phyloP scores from a whole-genome alignment of 352 stramenopile genomes.

The Phytophthora uliginosa region DNA sequence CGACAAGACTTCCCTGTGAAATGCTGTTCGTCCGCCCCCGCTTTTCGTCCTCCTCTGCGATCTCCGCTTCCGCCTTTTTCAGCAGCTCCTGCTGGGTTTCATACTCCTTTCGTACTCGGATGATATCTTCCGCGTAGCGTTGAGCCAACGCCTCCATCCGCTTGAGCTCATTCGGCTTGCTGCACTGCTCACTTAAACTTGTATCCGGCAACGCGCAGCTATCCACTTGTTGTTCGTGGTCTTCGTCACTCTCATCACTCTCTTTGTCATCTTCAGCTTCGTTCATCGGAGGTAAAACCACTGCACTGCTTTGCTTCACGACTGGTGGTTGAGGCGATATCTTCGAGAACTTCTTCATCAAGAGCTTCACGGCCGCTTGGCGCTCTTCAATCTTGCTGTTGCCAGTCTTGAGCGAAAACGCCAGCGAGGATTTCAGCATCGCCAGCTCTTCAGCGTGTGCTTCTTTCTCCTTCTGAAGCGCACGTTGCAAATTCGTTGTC shows the following conservation, averaged over 20 bases:
- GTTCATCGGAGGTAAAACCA: conserved; percentile 5
- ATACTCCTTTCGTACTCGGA: conserved; percentile 62
- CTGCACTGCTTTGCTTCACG: conserved; percentile 2
- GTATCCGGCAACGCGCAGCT: not conserved
- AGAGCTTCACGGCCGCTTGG: conserved; percentile 54
- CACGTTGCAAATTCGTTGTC: conserved; percentile 41
- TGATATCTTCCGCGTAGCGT: conserved; percentile 64
- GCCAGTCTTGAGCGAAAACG: conserved; percentile 50
- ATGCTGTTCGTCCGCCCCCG: conserved; percentile 72
- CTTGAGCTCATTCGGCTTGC: conserved; percentile 44
- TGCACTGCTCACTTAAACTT: not conserved
- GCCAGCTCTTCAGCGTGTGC: conserved; percentile 47
- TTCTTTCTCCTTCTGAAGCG: conserved; percentile 59
- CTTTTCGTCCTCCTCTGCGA: conserved; percentile 49
- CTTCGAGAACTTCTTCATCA: conserved; percentile 51
- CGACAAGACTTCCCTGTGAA: conserved; percentile 54
- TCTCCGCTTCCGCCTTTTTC: conserved; percentile 49
- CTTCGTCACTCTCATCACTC: conserved; percentile 10
- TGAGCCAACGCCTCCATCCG: conserved; percentile 55
- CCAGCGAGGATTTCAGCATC: conserved; percentile 53
- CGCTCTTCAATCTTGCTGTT: conserved; percentile 71
- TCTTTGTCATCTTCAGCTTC: conserved; percentile 7
- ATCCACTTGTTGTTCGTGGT: conserved; percentile 1
- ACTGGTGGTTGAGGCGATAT: conserved; percentile 9
- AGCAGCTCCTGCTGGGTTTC: conserved; percentile 59